phyloP scores from a whole-genome alignment of 257 asterid genomes.

The Ligustrum vulgare region DNA sequence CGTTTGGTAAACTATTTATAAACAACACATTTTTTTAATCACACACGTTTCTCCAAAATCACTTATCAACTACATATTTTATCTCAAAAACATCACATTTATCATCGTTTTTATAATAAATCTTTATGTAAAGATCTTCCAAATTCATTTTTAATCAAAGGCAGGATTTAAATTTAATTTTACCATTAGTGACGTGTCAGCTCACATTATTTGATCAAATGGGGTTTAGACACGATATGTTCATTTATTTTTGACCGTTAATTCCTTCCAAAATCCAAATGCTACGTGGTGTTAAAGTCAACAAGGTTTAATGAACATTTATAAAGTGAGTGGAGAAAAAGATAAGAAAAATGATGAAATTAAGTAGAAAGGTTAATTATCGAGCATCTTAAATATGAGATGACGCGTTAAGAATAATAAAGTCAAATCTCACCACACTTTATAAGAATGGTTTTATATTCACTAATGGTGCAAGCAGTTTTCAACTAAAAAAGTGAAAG shows the following conservation, averaged over 20 bases:
- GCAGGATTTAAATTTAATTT: no score
- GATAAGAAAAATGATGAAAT: background rate
- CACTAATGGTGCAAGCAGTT: constrained; percentile 46
- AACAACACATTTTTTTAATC: no score
- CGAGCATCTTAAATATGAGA: constrained; percentile 14
- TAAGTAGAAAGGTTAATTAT: constrained; percentile 9
- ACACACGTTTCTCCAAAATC: no score
- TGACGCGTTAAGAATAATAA: constrained; percentile 4
- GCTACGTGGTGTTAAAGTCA: background rate
- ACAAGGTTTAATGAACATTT: constrained; percentile 5
- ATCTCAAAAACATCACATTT: no score
- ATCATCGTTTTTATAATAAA: no score
- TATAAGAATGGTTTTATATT: constrained; percentile 28
- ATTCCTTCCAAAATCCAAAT: no score
- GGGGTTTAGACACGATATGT: constrained; percentile 10
- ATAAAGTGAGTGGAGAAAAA: background rate
- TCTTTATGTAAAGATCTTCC: no score
- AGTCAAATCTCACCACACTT: constrained; percentile 42
- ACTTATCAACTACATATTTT: no score
- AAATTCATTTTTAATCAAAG: no score
- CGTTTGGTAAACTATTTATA: no score
- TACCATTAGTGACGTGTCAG: no score
- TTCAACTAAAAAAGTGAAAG: constrained; percentile 50
- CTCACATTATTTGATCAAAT: background rate
- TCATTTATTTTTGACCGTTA: constrained; percentile 12